Conservation (phyloP, 208 protist species). For the Leishmania turanica region DNA sequence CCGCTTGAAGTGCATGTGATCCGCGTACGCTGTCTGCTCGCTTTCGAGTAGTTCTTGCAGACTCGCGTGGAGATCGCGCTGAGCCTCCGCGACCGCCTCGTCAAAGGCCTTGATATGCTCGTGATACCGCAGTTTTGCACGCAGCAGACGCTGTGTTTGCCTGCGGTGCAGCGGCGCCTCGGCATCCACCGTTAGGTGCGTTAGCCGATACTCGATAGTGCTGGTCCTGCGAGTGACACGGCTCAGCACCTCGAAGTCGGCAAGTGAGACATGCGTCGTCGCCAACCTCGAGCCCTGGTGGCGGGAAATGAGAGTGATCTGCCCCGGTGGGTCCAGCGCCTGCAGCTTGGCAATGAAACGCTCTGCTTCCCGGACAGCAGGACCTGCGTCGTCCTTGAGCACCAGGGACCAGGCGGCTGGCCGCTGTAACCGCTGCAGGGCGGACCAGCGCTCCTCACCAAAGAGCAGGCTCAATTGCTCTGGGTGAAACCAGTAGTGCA, state of each 20-base stretch:
- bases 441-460: constrained; percentile 29
- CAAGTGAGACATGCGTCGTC: constrained; percentile 10
- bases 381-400: constrained; percentile 7
- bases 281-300: no score
- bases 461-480: constrained; percentile 32
- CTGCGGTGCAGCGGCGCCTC: constrained; percentile 13
- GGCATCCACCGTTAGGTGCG: constrained; percentile 12
- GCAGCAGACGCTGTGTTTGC: constrained; percentile 15
- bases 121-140: constrained; percentile 2
- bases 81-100: constrained; percentile 8
- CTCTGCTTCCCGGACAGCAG: constrained; percentile 27
- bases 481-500: constrained; percentile 35
- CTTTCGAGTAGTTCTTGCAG: constrained; percentile 11
- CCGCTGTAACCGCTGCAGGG: constrained; percentile 27
- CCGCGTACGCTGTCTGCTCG: constrained; percentile 26
- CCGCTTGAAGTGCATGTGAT: constrained; percentile 9
- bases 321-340: constrained; percentile 18
- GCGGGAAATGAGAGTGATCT: constrained; percentile 9
- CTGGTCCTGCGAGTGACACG: not conserved
- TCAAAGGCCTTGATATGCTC: constrained; percentile 19
- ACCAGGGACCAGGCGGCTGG: constrained; percentile 33
- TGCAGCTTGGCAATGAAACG: constrained; percentile 20
- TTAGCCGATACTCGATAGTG: constrained; percentile 3
- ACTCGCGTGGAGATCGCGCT: not conserved
- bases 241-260: constrained; percentile 14